These are phyloP conservation scores for Ustilago curta DNA, from an alignment of 1,284 basidiomycete species.

Conservation along the genomic window DNA sequence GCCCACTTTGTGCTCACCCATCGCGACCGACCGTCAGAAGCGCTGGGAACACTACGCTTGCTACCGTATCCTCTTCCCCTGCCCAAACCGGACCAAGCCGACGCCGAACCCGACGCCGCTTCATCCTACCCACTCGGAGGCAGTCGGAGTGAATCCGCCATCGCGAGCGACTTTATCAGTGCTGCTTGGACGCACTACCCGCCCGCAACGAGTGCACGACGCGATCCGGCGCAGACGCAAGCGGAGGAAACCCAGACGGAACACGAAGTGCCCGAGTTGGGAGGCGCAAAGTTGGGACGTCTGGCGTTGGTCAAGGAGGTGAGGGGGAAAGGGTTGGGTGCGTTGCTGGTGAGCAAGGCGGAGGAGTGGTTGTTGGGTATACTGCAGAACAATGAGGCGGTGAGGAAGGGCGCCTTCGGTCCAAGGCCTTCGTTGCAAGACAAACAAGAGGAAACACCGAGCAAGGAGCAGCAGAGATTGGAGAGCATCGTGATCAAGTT, in stretches of 20 bases:
- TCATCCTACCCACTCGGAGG: slow-evolving; percentile 39
- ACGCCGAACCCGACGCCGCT: slow-evolving; percentile 16
- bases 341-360: slow-evolving; percentile 31
- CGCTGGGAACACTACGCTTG: slow-evolving; percentile 36
- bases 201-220: not conserved
- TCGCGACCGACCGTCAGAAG: slow-evolving; percentile 3
- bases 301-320: slow-evolving; percentile 43
- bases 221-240: slow-evolving; percentile 32
- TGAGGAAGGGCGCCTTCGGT: slow-evolving; percentile 36
- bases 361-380: slow-evolving; percentile 32
- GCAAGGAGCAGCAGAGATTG: slow-evolving; percentile 9
- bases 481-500: slow-evolving; percentile 51
- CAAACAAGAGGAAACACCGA: not conserved
- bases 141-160: slow-evolving; percentile 29
- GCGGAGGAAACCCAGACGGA: slow-evolving; percentile 32
- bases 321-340: slow-evolving; percentile 43
- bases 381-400: slow-evolving; percentile 14
- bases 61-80: slow-evolving; percentile 43
- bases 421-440: slow-evolving; percentile 18
- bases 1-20: slow-evolving; percentile 41
- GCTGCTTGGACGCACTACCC: slow-evolving; percentile 26
- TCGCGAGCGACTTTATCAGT: slow-evolving; percentile 40
- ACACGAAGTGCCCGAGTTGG: slow-evolving; percentile 15
- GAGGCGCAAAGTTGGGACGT: slow-evolving; percentile 46
- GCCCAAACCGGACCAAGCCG: slow-evolving; percentile 35